Evolutionary conservation across 2,329 filamentous ascomycete genomes (phyloP).

Genomic region (Davidsoniella eucalypti): DNA sequence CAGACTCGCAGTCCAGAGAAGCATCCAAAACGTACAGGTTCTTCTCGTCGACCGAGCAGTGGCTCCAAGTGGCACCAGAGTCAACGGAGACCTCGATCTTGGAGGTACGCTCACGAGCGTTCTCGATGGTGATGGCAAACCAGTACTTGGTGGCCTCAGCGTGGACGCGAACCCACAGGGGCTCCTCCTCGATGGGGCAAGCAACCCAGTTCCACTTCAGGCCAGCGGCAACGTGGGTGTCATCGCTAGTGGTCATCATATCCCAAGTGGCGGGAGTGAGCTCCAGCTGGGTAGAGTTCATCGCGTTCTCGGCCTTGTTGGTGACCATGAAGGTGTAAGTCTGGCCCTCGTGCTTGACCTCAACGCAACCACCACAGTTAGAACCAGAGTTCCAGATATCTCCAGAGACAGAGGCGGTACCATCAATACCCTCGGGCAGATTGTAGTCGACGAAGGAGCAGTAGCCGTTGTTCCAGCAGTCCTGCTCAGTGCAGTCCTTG

Average conservation of each 20-base stretch:
- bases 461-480: not conserved
- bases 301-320: conserved; percentile 3
- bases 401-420: conserved; percentile 3
- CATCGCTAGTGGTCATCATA: conserved; percentile 4
- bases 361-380: conserved; percentile 11
- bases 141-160: conserved; percentile 13
- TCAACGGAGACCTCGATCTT: conserved; percentile 12
- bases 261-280: conserved; percentile 11
- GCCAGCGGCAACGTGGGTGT: not conserved
- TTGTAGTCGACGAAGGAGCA: conserved; percentile 11
- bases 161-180: conserved; percentile 14
- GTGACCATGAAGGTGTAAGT: conserved; percentile 11
- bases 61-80: conserved; percentile 7
- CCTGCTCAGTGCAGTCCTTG: conserved; percentile 3
- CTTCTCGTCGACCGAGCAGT: conserved; percentile 5
- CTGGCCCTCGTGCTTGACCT: conserved; percentile 10
- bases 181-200: conserved; percentile 11
- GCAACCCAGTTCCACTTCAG: conserved; percentile 10
- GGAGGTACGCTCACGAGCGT: conserved; percentile 14
- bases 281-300: conserved; percentile 12
- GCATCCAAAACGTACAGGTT: conserved; percentile 11
- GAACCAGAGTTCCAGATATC: conserved; percentile 13
- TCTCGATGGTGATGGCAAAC: conserved; percentile 15
- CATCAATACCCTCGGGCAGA: conserved; percentile 6
- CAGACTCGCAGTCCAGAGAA: conserved; percentile 4